Conservation (phyloP, 2,329 filamentous ascomycete species). For the Fusarium agapanthi region DNA sequence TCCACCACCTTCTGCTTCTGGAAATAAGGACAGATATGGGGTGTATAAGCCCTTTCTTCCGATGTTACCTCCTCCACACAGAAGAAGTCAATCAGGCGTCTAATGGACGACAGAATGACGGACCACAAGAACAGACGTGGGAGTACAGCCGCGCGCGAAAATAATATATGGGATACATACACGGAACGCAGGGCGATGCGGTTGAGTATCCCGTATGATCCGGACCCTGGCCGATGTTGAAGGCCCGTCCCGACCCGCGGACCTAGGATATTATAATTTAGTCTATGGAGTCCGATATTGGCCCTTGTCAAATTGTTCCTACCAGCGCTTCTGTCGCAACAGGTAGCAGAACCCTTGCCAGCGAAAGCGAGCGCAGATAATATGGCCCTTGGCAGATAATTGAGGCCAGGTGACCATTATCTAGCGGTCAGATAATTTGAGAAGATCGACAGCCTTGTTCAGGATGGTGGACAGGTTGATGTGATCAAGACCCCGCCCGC, state of each 20-base stretch:
- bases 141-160: slow-evolving; percentile 25
- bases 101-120: slow-evolving; percentile 4
- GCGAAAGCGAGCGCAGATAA: slow-evolving; percentile 3
- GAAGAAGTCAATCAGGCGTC: slow-evolving; percentile 1
- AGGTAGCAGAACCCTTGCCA: slow-evolving; percentile 15
- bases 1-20: slow-evolving; percentile 35
- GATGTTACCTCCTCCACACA: not conserved
- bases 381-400: slow-evolving; percentile 21
- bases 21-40: slow-evolving; percentile 18
- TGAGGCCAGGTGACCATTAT: slow-evolving; percentile 19
- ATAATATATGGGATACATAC: slow-evolving; percentile 11
- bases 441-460: slow-evolving; percentile 23
- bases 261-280: slow-evolving; percentile 27
- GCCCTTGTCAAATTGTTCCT: slow-evolving; percentile 21
- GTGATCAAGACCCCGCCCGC: slow-evolving; percentile 34
- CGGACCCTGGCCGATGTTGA: slow-evolving; percentile 13
- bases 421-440: slow-evolving; percentile 25
- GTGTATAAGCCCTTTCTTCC: slow-evolving; percentile 1
- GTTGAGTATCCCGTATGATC: slow-evolving; percentile 27
- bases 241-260: slow-evolving; percentile 35
- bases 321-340: slow-evolving; percentile 11
- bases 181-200: slow-evolving; percentile 15
- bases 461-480: slow-evolving; percentile 27
- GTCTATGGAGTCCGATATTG: slow-evolving; percentile 29
- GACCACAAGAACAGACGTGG: not conserved